phyloP scores from a whole-genome alignment of 352 stramenopile genomes.

The Globisporangium irregulare region DNA sequence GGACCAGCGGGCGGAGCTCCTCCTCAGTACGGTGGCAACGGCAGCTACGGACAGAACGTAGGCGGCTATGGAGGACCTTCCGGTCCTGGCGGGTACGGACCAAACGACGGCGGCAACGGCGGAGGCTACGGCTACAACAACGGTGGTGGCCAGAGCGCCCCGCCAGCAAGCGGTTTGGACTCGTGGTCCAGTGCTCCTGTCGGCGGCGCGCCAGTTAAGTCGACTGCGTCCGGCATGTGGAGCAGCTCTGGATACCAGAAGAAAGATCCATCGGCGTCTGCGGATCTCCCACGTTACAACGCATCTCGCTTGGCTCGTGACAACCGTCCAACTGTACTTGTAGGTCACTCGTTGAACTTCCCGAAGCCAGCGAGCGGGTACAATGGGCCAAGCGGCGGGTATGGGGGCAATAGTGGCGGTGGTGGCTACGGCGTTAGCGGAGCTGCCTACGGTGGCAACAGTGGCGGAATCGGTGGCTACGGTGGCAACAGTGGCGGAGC shows the following conservation, averaged over 20 bases:
- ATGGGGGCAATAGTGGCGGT: conserved; percentile 35
- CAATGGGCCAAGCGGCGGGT: conserved; percentile 40
- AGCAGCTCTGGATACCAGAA: conserved; percentile 83
- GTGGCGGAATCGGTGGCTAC: neutral
- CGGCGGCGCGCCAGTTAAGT: conserved; percentile 37
- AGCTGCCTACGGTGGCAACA: conserved; percentile 7
- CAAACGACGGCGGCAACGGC: conserved; percentile 14
- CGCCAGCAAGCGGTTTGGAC: conserved; percentile 37
- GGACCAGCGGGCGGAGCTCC: conserved; percentile 8
- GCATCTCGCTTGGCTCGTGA: conserved; percentile 48
- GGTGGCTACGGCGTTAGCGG: conserved; percentile 26
- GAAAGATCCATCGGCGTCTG: conserved; percentile 33
- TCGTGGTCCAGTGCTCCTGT: conserved; percentile 46
- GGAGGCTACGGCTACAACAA: conserved; percentile 29
- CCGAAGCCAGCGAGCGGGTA: conserved; percentile 45
- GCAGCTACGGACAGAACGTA: conserved; percentile 14
- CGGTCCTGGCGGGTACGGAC: conserved; percentile 20
- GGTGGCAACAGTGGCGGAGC: neutral
- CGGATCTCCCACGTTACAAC: conserved; percentile 48
- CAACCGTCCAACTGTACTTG: conserved; percentile 80
- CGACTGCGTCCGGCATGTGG: conserved; percentile 56
- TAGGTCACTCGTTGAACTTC: conserved; percentile 77
- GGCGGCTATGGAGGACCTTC: conserved; percentile 15
- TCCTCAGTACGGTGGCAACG: conserved; percentile 17
- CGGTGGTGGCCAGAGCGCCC: neutral